Percentiles rank a stretch among this genome's conserved stretches.
Evolutionary conservation across 2,329 filamentous ascomycete species (phyloP).

Genomic region (Teratosphaeria gauchensis): DNA sequence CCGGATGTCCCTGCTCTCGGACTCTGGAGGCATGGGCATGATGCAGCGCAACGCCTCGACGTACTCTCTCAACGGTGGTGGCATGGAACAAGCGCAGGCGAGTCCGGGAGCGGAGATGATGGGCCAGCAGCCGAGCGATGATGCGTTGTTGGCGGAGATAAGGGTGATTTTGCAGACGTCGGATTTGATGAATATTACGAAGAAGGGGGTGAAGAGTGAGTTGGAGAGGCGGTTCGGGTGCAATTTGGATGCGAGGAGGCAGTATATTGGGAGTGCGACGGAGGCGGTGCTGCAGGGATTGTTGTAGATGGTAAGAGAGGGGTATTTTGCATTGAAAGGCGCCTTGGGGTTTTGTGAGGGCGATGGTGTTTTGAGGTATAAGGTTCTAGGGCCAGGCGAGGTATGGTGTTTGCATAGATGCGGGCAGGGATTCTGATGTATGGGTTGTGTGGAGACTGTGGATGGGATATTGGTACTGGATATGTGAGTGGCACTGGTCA

Average conservation of each 20-base stretch:
- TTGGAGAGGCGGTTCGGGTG: slow-evolving; percentile 84
- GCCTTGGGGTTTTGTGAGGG: too few species aligned
- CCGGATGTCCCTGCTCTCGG: slow-evolving; percentile 68
- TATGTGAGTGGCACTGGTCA: too few species aligned
- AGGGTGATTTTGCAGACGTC: slow-evolving; percentile 83
- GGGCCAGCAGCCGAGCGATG: slow-evolving; percentile 60
- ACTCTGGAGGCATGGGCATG: slow-evolving; percentile 32
- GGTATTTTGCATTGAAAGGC: too few species aligned
- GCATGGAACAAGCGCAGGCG: slow-evolving; percentile 39
- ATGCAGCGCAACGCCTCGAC: slow-evolving; percentile 42
- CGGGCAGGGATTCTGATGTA: too few species aligned
- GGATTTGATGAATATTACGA: slow-evolving; percentile 95
- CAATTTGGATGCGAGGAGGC: slow-evolving; percentile 73
- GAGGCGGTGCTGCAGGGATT: slow-evolving; percentile 34
- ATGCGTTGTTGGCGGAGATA: slow-evolving; percentile 85
- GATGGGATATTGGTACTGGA: too few species aligned
- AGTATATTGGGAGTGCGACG: slow-evolving; percentile 60
- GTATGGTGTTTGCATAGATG: too few species aligned
- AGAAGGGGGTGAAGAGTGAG: slow-evolving; percentile 95
- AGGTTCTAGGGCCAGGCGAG: too few species aligned
- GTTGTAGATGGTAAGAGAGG: slow-evolving; percentile 17
- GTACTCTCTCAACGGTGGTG: not conserved
- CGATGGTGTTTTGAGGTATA: too few species aligned
- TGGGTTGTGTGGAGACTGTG: too few species aligned
- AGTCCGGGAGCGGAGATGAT: slow-evolving; percentile 51